Evolutionary conservation across 257 asterid species (phyloP).

Genomic region (Scutellaria minor): DNA sequence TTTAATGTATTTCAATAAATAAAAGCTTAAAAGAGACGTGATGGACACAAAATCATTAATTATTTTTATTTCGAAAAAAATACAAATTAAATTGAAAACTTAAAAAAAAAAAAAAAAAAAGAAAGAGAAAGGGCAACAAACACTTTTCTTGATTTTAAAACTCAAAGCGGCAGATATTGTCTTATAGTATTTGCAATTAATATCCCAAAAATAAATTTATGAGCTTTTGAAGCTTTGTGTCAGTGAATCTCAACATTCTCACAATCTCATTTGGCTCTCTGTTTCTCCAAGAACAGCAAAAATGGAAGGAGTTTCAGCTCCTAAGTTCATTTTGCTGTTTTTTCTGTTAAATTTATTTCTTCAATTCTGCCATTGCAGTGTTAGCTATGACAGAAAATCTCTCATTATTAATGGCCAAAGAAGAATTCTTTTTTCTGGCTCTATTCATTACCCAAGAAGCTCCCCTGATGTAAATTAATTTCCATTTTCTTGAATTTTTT

Average conservation of each 20-base stretch:
- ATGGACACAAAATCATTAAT: no score
- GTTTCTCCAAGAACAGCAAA: slow-evolving; percentile 22
- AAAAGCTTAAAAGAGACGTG: no score
- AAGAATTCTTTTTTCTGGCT: slow-evolving; percentile 81
- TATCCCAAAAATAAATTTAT: slow-evolving; percentile 8
- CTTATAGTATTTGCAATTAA: slow-evolving; percentile 31
- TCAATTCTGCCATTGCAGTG: slow-evolving; percentile 58
- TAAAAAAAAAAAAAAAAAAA: no score
- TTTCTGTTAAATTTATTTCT: slow-evolving; percentile 42
- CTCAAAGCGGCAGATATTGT: slow-evolving; percentile 12
- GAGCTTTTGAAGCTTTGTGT: slow-evolving; percentile 24
- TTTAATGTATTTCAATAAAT: no score
- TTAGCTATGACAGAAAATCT: slow-evolving; percentile 73
- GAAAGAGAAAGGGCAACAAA: no score
- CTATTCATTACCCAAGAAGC: slow-evolving; percentile 98
- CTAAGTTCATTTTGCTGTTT: slow-evolving; percentile 50
- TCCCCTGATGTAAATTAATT: slow-evolving; percentile 67
- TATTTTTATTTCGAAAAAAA: no score
- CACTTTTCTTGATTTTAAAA: not conserved
- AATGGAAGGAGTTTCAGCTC: slow-evolving; percentile 61
- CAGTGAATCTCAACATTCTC: slow-evolving; percentile 44
- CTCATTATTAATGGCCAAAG: slow-evolving; percentile 81
- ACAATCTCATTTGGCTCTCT: slow-evolving; percentile 24
- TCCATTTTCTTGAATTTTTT: not conserved
- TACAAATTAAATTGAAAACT: no score